Conservation (phyloP, 306 rosid genomes). For the Rosa rugosa region DNA sequence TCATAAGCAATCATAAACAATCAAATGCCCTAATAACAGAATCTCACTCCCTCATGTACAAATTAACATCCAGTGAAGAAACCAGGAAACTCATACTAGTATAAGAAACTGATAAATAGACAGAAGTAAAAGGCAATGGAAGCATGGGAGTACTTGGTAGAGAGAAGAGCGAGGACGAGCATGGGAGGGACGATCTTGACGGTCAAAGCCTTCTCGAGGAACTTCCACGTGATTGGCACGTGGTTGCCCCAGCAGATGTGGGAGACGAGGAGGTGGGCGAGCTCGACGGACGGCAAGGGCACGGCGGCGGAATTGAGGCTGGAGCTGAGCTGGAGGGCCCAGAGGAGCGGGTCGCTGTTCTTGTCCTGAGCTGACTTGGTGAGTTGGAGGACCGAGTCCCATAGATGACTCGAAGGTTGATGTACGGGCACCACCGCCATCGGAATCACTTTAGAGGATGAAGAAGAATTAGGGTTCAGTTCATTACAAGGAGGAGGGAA, state of each 20-base stretch:
- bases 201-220: slow-evolving; percentile 62
- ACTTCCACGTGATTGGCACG: slow-evolving; percentile 77
- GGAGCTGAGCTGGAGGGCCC: slow-evolving; percentile 57
- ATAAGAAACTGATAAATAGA: neutral
- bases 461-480: neutral
- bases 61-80: neutral
- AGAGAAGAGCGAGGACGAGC: slow-evolving; percentile 79
- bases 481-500: neutral
- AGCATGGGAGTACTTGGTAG: slow-evolving; percentile 44
- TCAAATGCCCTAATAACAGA: neutral
- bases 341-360: slow-evolving; percentile 58
- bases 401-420: slow-evolving; percentile 30
- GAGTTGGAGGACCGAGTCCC: slow-evolving; percentile 57
- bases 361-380: slow-evolving; percentile 60
- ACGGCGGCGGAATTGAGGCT: slow-evolving; percentile 47
- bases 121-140: neutral
- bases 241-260: slow-evolving; percentile 73
- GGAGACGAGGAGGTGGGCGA: slow-evolving; percentile 71
- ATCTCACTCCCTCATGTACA: neutral
- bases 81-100: neutral
- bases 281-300: slow-evolving; percentile 70
- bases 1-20: neutral
- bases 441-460: neutral
- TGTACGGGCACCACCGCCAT: slow-evolving; percentile 48
- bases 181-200: slow-evolving; percentile 60